Base-by-base conservation (phyloP, 1,284 basidiomycete genomes). In the Ustilago trichophora region DNA sequence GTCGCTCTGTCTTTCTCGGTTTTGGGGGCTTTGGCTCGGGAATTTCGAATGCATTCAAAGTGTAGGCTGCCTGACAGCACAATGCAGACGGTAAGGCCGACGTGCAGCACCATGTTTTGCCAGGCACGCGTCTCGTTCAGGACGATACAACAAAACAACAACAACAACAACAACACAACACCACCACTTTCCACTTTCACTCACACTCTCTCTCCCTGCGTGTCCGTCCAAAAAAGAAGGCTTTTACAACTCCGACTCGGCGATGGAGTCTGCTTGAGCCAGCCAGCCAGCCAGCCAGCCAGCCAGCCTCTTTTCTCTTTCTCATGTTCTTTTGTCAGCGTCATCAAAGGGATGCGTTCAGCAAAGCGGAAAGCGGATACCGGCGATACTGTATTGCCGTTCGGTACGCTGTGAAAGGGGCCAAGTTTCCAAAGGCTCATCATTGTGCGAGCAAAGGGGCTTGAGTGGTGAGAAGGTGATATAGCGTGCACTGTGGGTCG, bases 201-300 rank as follows among this genome's bases (percentile, higher is more conserved):
- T 29, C 8, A 29, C 27, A 29, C 13, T 29, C 27, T 7, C 13
- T 29, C 27, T n/a, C n/a, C n/a, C n/a, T n/a, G n/a, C n/a, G n/a
- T n/a, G n/a, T n/a, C n/a, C n/a, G n/a, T n/a, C n/a, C n/a, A n/a
- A 35, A 8, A 45, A 45, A 25, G 22, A 31, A 34, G 15, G 13
- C 38, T 53, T 37, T 33, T 19, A 32, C 32, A 56, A 51, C 55
- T 65, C 55, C 55, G 62, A 18, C 62, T 65, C 62, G 62, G 62
- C 18, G 55, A 65, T 65, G 55, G 60, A 64, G 31, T 47, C 22
- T 57, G 35, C 38, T 53, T 52, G 53, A 64, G 40, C 60, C 44
- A 53, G 32, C 18, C 36, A 7, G 13, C 27, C 27, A 13, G 27
- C 27, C n/a, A n/a, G 13, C 27, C 27, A 29, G 7, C 13, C 27